Percentiles rank a stretch among this genome's conserved stretches.
phyloP scores from a whole-genome alignment of 805 yeast genomes.

The Jamesozyma hellenica region DNA sequence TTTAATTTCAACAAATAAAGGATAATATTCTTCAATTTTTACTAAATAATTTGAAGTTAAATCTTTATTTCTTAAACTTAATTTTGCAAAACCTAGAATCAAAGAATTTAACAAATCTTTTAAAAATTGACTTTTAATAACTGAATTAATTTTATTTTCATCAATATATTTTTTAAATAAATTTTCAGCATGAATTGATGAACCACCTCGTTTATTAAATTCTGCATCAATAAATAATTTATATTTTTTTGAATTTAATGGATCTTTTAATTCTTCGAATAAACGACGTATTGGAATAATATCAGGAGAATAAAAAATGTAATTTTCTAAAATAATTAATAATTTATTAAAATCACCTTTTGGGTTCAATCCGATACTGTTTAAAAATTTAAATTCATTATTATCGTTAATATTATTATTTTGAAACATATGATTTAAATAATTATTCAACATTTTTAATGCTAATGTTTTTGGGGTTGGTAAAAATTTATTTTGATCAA shows the following conservation, averaged over 20 bases:
- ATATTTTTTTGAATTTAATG: slow-evolving; percentile 14
- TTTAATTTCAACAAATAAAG: slow-evolving; percentile 12
- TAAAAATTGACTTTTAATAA: slow-evolving; percentile 1
- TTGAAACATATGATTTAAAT: too few relatives aligned
- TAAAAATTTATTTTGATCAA: slow-evolving; percentile 3
- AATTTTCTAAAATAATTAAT: slow-evolving; percentile 13
- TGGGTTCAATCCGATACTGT: slow-evolving; percentile 13
- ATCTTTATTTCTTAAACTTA: slow-evolving; percentile 9
- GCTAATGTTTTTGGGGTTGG: slow-evolving; percentile 16
- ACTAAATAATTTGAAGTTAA: slow-evolving; percentile 8
- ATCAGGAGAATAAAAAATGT: slow-evolving; percentile 15
- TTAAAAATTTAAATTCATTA: slow-evolving; percentile 13
- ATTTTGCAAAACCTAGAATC: slow-evolving; percentile 15
- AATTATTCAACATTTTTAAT: slow-evolving; percentile 18
- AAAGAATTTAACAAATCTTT: slow-evolving; percentile 3
- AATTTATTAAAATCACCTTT: slow-evolving; percentile 7
- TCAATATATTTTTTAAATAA: slow-evolving; percentile 15
- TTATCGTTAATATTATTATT: slow-evolving; percentile 7
- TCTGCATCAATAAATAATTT: slow-evolving; percentile 20
- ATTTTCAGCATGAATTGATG: slow-evolving; percentile 15
- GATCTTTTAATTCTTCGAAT: slow-evolving; percentile 15
- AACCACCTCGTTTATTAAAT: slow-evolving; percentile 16
- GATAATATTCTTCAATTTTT: slow-evolving; percentile 13
- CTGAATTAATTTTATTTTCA: not conserved
- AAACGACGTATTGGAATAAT: slow-evolving; percentile 14